A percentile compares a stretch with the other conserved stretches of the same genome.
phyloP scores from a whole-genome alignment of 2,329 filamentous ascomycete species.

The Alternaria dauci region DNA sequence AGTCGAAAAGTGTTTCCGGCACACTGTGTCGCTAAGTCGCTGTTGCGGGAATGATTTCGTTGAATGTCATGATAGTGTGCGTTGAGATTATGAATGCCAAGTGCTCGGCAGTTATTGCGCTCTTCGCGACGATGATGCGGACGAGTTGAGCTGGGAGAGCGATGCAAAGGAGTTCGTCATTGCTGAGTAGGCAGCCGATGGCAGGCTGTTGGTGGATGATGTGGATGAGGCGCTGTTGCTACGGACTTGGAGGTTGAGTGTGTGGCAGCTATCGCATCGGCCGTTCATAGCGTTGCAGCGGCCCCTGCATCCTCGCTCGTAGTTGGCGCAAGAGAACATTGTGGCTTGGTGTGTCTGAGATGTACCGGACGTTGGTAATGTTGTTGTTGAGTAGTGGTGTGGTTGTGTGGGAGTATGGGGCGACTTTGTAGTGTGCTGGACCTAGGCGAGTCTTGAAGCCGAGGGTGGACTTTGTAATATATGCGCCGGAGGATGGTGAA shows the following conservation, averaged over 20 bases:
- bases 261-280: slow-evolving; percentile 51
- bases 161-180: slow-evolving; percentile 53
- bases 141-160: slow-evolving; percentile 41
- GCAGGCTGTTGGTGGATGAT: slow-evolving; percentile 38
- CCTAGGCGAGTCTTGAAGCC: not conserved
- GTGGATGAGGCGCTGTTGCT: slow-evolving; percentile 44
- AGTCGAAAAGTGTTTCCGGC: slow-evolving; percentile 16
- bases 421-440: slow-evolving; percentile 9
- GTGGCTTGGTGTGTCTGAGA: slow-evolving; percentile 22
- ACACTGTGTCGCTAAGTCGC: slow-evolving; percentile 35
- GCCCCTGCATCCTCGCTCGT: slow-evolving; percentile 55
- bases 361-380: not conserved
- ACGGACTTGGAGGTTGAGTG: slow-evolving; percentile 51
- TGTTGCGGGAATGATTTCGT: slow-evolving; percentile 24
- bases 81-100: not conserved
- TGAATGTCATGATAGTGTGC: slow-evolving; percentile 22
- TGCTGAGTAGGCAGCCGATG: slow-evolving; percentile 47
- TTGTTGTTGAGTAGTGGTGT: slow-evolving; percentile 1
- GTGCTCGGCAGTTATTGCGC: slow-evolving; percentile 27
- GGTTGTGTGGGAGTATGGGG: not conserved
- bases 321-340: slow-evolving; percentile 57
- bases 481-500: slow-evolving; percentile 29
- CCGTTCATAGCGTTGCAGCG: slow-evolving; percentile 50
- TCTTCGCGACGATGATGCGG: slow-evolving; percentile 32
- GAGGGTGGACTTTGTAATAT: slow-evolving; percentile 32